These are phyloP conservation scores for Lachancea nothofagi DNA, from an alignment of 805 yeast genomes.

Conservation along the genomic window DNA sequence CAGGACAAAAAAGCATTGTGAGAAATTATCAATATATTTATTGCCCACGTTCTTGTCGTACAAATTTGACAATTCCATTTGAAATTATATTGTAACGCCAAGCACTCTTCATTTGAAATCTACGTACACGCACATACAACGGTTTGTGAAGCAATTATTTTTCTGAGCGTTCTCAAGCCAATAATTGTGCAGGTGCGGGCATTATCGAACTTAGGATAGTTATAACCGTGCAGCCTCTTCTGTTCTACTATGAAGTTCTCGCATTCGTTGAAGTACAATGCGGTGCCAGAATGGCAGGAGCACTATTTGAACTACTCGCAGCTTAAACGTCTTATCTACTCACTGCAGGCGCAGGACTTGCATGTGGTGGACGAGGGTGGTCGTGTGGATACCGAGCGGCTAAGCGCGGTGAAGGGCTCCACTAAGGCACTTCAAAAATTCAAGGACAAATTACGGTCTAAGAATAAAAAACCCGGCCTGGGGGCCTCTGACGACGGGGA, in stretches of 20 bases:
- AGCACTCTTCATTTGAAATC: too few species aligned
- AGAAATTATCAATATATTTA: too few species aligned
- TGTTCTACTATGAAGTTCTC: constrained; percentile 58
- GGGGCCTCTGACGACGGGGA: not conserved
- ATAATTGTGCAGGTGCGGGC: too few species aligned
- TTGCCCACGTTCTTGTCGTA: too few species aligned
- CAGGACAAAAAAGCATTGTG: too few species aligned
- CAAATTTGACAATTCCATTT: too few species aligned
- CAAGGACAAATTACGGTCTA: constrained; percentile 14
- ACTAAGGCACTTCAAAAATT: constrained; percentile 15
- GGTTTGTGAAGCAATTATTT: not conserved
- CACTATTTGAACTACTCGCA: constrained; percentile 67
- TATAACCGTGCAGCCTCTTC: not conserved
- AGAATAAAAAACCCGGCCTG: constrained; percentile 1
- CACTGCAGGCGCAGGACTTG: constrained; percentile 41
- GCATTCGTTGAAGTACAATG: constrained; percentile 57
- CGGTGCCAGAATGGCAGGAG: constrained; percentile 85
- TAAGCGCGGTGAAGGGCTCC: constrained; percentile 9
- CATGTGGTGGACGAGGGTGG: constrained; percentile 10
- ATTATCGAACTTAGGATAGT: not conserved
- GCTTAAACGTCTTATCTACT: constrained; percentile 52
- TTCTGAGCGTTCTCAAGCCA: not conserved
- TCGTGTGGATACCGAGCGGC: constrained; percentile 5
- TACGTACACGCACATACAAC: too few species aligned
- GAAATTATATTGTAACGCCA: too few species aligned